phyloP scores from a whole-genome alignment of 23 red algal species.

The Gracilaria domingensis region DNA sequence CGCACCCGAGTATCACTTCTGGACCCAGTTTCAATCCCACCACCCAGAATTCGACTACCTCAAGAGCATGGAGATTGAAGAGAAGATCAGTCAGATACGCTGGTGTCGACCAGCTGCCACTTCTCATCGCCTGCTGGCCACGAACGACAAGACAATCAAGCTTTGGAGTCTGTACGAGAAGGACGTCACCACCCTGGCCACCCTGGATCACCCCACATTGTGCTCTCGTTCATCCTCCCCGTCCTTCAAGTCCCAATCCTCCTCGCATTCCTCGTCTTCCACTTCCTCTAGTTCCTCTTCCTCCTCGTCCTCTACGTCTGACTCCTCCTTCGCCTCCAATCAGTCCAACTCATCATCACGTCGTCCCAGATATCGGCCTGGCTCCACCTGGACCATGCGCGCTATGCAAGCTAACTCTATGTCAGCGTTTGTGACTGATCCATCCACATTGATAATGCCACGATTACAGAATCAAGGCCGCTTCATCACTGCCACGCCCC shows the following conservation, averaged over 20 bases:
- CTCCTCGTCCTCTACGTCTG: conserved; percentile 6
- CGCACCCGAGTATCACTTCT: conserved; percentile 82
- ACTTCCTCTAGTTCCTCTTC: neutral
- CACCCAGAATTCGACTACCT: conserved; percentile 98
- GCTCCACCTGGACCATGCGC: neutral
- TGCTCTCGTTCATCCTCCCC: neutral
- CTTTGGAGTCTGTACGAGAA: conserved; percentile 90
- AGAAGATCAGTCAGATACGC: conserved; percentile 98
- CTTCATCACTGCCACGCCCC: conserved; percentile 75
- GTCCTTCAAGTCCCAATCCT: conserved; percentile 9
- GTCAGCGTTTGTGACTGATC: conserved; percentile 10
- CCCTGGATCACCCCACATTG: conserved; percentile 21
- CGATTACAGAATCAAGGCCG: conserved; percentile 49
- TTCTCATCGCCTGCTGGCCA: conserved; percentile 82
- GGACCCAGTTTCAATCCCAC: conserved; percentile 98
- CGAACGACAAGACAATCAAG: conserved; percentile 99
- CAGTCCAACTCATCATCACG: neutral
- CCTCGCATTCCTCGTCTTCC: conserved; percentile 2
- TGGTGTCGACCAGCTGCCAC: conserved; percentile 80
- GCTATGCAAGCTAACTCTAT: conserved; percentile 25
- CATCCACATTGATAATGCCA: conserved; percentile 41
- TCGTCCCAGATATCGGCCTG: conserved; percentile 3
- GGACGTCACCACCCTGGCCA: conserved; percentile 52
- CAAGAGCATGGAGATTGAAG: conserved; percentile 98
- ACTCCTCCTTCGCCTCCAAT: conserved; percentile 3